These are phyloP conservation scores for Leccinum barrowsii DNA, from an alignment of 768 basidiomycete species.

Conservation along the genomic window DNA sequence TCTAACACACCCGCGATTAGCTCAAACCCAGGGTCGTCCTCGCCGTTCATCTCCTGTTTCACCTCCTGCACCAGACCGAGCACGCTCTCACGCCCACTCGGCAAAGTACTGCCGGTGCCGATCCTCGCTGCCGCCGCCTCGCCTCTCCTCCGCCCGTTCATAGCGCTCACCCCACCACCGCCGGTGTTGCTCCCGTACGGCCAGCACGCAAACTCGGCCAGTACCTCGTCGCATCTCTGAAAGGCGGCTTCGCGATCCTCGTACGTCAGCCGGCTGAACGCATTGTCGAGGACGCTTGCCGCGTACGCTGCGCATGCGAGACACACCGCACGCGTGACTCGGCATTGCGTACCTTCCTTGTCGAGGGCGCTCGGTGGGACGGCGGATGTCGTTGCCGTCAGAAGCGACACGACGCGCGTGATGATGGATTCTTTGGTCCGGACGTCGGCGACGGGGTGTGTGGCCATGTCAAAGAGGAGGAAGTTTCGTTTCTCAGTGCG, in stretches of 20 bases:
- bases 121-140: conserved; percentile 36
- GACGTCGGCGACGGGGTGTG: conserved; percentile 93
- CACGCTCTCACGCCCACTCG: conserved; percentile 61
- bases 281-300: conserved; percentile 93
- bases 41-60: conserved; percentile 63
- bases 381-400: conserved; percentile 80
- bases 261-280: conserved; percentile 82
- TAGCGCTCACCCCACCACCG: conserved; percentile 12
- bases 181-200: conserved; percentile 61
- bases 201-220: conserved; percentile 89
- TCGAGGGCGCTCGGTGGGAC: conserved; percentile 73
- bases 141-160: conserved; percentile 40
- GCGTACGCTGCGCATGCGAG: conserved; percentile 91
- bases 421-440: conserved; percentile 87
- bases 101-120: conserved; percentile 50
- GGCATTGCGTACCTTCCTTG: conserved; percentile 76
- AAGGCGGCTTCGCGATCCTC: conserved; percentile 95
- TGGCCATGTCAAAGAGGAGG: conserved; percentile 99
- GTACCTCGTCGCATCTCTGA: conserved; percentile 87
- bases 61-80: conserved; percentile 73
- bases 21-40: conserved; percentile 87
- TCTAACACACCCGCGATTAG: conserved; percentile 89
- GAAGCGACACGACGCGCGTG: conserved; percentile 66
- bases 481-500: conserved; percentile 99
- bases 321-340: conserved; percentile 75